phyloP scores from a whole-genome alignment of 1,284 basidiomycete species.

The Pseudozyma tsukubaensis region DNA sequence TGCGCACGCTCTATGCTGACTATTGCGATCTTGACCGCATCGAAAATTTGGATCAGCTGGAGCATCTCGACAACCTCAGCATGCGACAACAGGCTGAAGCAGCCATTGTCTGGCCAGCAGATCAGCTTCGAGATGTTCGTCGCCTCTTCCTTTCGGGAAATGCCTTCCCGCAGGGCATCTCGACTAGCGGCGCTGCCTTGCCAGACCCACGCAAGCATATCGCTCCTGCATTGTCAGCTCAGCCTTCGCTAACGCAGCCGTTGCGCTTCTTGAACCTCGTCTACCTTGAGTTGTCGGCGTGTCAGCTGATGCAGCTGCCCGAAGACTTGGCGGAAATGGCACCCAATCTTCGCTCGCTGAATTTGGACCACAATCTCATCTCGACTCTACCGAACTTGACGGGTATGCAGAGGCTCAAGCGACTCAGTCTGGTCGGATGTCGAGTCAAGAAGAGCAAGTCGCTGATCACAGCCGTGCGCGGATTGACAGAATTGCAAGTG shows the following conservation, averaged over 20 bases:
- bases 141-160: conserved; percentile 91
- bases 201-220: conserved; percentile 14
- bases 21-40: conserved; percentile 78
- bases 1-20: conserved; percentile 92
- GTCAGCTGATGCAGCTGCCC: conserved; percentile 83
- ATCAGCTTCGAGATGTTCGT: conserved; percentile 87
- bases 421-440: conserved; percentile 63
- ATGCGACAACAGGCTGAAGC: conserved; percentile 82
- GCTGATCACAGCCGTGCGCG: conserved; percentile 53
- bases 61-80: conserved; percentile 87
- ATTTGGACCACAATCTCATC: conserved; percentile 71
- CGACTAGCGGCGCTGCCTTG: conserved; percentile 6
- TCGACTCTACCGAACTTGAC: conserved; percentile 49
- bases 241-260: conserved; percentile 13
- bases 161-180: conserved; percentile 67
- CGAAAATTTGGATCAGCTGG: conserved; percentile 72
- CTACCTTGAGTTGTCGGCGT: conserved; percentile 92
- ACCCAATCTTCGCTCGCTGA: conserved; percentile 90
- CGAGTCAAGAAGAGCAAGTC: conserved; percentile 54
- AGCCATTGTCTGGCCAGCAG: conserved; percentile 75
- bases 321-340: conserved; percentile 75
- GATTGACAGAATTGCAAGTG: conserved; percentile 54
- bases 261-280: conserved; percentile 81
- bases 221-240: conserved; percentile 3
- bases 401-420: conserved; percentile 57